Evolutionary conservation across 768 basidiomycete genomes (phyloP).

Genomic region (Leccinum boreale): DNA sequence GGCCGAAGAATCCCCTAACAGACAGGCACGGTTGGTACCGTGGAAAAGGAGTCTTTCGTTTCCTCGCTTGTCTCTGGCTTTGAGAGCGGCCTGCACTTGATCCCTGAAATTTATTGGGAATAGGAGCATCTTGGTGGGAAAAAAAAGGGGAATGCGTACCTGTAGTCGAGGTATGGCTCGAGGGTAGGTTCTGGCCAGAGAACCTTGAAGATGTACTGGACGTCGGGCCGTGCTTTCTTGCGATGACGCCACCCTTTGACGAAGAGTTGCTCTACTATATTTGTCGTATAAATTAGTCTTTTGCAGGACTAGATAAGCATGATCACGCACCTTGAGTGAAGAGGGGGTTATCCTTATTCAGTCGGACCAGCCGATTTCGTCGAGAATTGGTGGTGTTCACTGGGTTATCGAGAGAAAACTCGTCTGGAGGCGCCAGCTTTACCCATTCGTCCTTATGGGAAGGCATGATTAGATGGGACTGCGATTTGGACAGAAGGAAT

Average conservation of each 20-base stretch:
- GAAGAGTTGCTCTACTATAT: slow-evolving; percentile 49
- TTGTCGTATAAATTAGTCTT: not conserved
- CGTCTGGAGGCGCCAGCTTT: slow-evolving; percentile 28
- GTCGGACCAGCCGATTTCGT: slow-evolving; percentile 40
- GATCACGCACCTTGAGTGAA: slow-evolving; percentile 41
- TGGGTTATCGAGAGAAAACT: slow-evolving; percentile 40
- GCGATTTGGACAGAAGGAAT: not conserved
- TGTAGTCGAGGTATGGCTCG: slow-evolving; percentile 44
- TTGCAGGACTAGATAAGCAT: not conserved
- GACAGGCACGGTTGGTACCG: slow-evolving; percentile 60
- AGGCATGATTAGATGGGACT: slow-evolving; percentile 16
- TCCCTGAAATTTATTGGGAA: slow-evolving; percentile 15
- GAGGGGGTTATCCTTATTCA: slow-evolving; percentile 34
- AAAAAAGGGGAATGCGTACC: slow-evolving; percentile 33
- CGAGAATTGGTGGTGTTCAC: slow-evolving; percentile 36
- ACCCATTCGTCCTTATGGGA: slow-evolving; percentile 27
- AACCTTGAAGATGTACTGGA: slow-evolving; percentile 52
- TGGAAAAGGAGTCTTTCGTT: slow-evolving; percentile 65
- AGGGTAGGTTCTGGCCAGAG: slow-evolving; percentile 43
- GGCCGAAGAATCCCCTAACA: slow-evolving; percentile 49
- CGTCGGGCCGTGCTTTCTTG: slow-evolving; percentile 45
- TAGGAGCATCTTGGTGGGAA: slow-evolving; percentile 14
- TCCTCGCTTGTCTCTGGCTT: slow-evolving; percentile 30
- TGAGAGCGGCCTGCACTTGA: slow-evolving; percentile 26
- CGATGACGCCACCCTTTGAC: slow-evolving; percentile 55